Evolutionary conservation across 78 protist genomes (phyloP).

Genomic region (Tieghemostelium lacteum): DNA sequence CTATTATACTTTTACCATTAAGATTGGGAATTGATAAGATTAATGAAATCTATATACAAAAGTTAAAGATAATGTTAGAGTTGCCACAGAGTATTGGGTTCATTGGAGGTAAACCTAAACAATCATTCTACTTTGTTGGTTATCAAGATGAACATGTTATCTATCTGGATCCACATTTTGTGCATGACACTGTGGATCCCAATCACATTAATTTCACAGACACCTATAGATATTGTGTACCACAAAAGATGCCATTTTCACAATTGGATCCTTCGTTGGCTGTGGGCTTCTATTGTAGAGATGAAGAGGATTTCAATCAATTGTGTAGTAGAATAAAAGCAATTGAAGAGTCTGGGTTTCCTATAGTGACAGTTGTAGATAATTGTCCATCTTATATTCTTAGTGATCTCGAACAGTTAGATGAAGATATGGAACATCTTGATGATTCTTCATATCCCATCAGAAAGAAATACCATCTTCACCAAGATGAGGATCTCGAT

Average conservation of each 20-base stretch:
- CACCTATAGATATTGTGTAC: constrained; percentile 83
- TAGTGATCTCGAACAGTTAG: not conserved
- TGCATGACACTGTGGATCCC: constrained; percentile 73
- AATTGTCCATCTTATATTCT: constrained; percentile 21
- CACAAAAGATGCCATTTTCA: constrained; percentile 81
- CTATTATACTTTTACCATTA: constrained; percentile 47
- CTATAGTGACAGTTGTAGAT: constrained; percentile 31
- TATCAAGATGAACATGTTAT: constrained; percentile 84
- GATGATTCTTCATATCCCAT: not conserved
- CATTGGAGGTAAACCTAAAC: constrained; percentile 88
- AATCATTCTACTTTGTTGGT: constrained; percentile 87
- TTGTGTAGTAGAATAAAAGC: constrained; percentile 28
- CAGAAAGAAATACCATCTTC: not conserved
- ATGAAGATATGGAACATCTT: not conserved
- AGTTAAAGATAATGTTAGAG: constrained; percentile 26
- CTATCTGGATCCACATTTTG: constrained; percentile 89
- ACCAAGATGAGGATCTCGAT: constrained; percentile 13
- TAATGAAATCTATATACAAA: constrained; percentile 11
- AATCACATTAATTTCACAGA: constrained; percentile 8
- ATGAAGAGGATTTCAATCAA: constrained; percentile 71
- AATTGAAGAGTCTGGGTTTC: constrained; percentile 24
- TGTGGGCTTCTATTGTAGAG: constrained; percentile 84
- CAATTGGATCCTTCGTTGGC: constrained; percentile 86
- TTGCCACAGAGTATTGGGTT: constrained; percentile 81
- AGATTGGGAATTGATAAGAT: constrained; percentile 63